Base-by-base conservation (phyloP, 768 basidiomycete genomes). In the Galerina marginata region DNA sequence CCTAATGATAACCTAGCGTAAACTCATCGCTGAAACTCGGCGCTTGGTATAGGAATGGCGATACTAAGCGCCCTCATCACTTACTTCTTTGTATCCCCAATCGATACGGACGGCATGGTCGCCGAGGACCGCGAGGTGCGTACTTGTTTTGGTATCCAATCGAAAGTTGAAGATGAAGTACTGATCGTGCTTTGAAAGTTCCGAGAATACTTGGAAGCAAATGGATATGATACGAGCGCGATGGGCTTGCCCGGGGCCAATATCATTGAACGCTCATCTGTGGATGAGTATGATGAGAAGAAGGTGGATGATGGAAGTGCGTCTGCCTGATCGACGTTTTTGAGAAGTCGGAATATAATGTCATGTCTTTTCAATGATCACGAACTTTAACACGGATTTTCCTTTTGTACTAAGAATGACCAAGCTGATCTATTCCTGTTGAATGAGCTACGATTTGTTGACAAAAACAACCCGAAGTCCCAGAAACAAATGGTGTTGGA, bases 201-300 rank as follows among this genome's bases (percentile, higher is more conserved):
- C 86, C 91, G 92, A 56, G 82, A 82, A 64, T 96, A 96, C 71
- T 83, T 97, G 56, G 87, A 87, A 67, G 82, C 75, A 6, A 73
- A 94, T 68, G 93, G 93, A 9, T 96, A 86, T 68, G 93, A 96
- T 71, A 89, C 87, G 36, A 79, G 83, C 9, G 77, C 75, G 49
- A 90, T 94, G 90, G 93, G 92, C 55, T 73, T 86, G 15, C 69
- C 54, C 14, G 74, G 69, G 39, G 49, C 40, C 20, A 59, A 42
- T 26, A 71, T 33, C 29, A 33, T 67, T 26, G 72, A 70, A 48
- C 63, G 29, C 20, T 56, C 60, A 1, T 75, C 69, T 9, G 43
- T 71, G 29, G 29, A 33, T 1, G 66, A 65, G 37, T 64, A 68
- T 42, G 68, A 65, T 55, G 54, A 53, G 45, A 40, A 54, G 36